Evolutionary conservation across 169 alveolate genomes (phyloP).

Genomic region (Theileria annulata): DNA sequence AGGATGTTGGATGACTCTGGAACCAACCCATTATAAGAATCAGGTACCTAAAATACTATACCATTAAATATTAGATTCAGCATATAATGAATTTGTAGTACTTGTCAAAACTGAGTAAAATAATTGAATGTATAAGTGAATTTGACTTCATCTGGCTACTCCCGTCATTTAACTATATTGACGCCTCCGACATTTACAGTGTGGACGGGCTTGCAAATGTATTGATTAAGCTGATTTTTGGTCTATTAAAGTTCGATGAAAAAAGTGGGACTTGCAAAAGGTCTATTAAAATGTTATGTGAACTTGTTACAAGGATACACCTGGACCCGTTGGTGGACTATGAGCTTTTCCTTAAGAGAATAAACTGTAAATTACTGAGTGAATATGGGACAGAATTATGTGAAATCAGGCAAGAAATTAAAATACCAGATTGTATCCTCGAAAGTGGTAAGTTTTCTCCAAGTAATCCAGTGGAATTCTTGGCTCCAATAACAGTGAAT

Average conservation of each 20-base stretch:
- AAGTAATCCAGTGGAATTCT: constrained; percentile 17
- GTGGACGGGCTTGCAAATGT: not conserved
- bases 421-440: too few species aligned
- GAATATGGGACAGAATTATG: too few species aligned
- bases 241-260: not conserved
- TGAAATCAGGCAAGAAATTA: too few species aligned
- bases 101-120: constrained; percentile 17
- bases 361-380: too few species aligned
- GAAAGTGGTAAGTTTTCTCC: not conserved
- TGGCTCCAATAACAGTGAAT: constrained; percentile 9
- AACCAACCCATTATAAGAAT: constrained; percentile 39
- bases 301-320: constrained; percentile 23
- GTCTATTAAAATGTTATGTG: constrained; percentile 21
- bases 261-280: not conserved
- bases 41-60: constrained; percentile 27
- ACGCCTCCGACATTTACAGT: constrained; percentile 18
- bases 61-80: not conserved
- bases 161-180: constrained; percentile 51
- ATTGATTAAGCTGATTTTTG: not conserved
- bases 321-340: constrained; percentile 31
- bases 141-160: constrained; percentile 52
- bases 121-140: constrained; percentile 13
- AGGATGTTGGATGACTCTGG: constrained; percentile 69
- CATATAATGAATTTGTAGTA: constrained; percentile 18
- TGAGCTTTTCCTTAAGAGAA: not conserved